These are phyloP conservation scores for Fusarium sp. DNA, from an alignment of 2,329 filamentous ascomycete species.

Conservation along the genomic window DNA sequence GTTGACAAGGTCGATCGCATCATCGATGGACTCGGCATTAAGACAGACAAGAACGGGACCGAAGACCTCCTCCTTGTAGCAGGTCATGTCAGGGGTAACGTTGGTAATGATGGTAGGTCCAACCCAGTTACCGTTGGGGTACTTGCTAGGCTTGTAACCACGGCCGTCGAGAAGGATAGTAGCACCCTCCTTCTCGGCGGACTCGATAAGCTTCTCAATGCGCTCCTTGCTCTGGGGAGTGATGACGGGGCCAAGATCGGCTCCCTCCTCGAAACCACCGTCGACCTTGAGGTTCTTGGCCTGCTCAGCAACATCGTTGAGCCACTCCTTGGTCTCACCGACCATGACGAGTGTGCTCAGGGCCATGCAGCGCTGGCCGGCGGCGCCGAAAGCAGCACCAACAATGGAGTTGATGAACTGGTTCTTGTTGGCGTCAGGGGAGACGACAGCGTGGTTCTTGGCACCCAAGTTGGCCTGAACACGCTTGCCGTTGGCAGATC, in stretches of 20 bases:
- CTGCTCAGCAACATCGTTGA: conserved; percentile 79
- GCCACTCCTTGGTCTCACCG: conserved; percentile 86
- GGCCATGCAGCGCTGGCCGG: conserved; percentile 88
- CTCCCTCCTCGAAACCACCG: conserved; percentile 82
- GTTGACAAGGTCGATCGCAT: conserved; percentile 85
- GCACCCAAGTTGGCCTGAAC: conserved; percentile 89
- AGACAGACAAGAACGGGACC: conserved; percentile 86
- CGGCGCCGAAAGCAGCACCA: conserved; percentile 85
- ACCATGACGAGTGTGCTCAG: conserved; percentile 85
- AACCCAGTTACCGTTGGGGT: conserved; percentile 87
- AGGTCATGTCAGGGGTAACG: conserved; percentile 83
- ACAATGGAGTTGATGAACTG: conserved; percentile 86
- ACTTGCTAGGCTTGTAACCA: conserved; percentile 78
- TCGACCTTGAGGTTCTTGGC: conserved; percentile 79
- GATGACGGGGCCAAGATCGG: conserved; percentile 86
- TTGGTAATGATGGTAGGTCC: conserved; percentile 85
- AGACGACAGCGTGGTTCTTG: conserved; percentile 87
- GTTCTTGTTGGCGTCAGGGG: conserved; percentile 91
- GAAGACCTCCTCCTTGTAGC: conserved; percentile 88
- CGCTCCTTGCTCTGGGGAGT: conserved; percentile 80
- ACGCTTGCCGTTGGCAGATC: conserved; percentile 86
- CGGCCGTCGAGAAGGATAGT: conserved; percentile 85
- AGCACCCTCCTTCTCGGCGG: conserved; percentile 82
- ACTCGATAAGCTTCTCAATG: conserved; percentile 80
- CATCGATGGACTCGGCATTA: conserved; percentile 80